A percentile compares a stretch with the other conserved stretches of the same genome.
These are phyloP conservation scores for Fusarium circinatum DNA, from an alignment of 2,329 filamentous ascomycete genomes.

Conservation along the genomic window DNA sequence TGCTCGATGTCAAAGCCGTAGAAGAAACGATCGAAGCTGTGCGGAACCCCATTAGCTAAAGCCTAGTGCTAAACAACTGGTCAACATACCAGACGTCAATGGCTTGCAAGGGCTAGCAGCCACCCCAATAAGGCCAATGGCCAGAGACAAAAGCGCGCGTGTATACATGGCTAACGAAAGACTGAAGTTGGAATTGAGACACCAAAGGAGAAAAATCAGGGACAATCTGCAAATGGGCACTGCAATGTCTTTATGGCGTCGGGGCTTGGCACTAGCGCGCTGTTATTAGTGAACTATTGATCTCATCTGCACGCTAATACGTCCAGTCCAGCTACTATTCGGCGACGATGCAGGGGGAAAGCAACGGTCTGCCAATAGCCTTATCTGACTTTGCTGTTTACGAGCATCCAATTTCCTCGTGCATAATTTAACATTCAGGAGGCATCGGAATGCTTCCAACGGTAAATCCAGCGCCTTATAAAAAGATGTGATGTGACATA, in stretches of 20 bases:
- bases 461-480: too few species aligned
- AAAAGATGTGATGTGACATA: too few species aligned
- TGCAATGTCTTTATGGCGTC: not conserved
- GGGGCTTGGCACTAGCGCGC: not conserved
- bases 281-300: not conserved
- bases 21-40: not conserved
- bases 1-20: not conserved
- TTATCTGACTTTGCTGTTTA: not conserved
- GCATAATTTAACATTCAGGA: too few species aligned
- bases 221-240: not conserved
- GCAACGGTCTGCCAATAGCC: not conserved
- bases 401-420: not conserved
- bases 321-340: accelerated
- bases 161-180: not conserved
- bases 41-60: too few species aligned
- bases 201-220: not conserved
- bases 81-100: not conserved
- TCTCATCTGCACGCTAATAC: not conserved
- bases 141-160: not conserved
- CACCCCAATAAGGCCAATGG: not conserved
- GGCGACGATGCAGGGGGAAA: not conserved
- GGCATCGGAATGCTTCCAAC: too few species aligned
- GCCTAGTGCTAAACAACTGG: too few species aligned
- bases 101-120: conserved; percentile 2
- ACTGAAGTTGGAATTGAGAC: not conserved